Evolutionary conservation across 2,329 filamentous ascomycete species (phyloP).

Genomic region (Mariannaea sp.): DNA sequence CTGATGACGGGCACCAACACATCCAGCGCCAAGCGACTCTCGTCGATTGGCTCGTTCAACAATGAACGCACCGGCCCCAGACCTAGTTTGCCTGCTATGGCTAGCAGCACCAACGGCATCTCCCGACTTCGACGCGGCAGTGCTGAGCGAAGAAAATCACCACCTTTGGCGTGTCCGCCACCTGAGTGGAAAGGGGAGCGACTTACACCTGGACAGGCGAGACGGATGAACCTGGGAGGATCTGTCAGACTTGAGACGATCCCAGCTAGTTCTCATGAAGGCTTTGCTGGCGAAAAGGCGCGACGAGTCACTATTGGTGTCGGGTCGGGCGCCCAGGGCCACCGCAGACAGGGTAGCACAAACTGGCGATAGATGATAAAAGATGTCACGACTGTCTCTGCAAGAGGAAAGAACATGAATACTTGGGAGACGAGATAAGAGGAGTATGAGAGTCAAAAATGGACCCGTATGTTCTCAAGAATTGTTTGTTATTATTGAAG

Average conservation of each 20-base stretch:
- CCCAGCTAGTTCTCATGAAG: conserved; percentile 34
- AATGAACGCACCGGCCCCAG: conserved; percentile 37
- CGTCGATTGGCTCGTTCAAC: conserved; percentile 49
- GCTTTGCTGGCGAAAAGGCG: conserved; percentile 33
- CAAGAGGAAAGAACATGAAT: too few relatives aligned
- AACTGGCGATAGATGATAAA: conserved; percentile 37
- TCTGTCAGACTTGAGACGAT: conserved; percentile 42
- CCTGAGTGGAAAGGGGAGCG: conserved; percentile 46
- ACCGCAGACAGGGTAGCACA: conserved; percentile 41
- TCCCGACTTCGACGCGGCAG: conserved; percentile 58
- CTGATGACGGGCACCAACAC: conserved; percentile 43
- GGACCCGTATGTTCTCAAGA: too few relatives aligned
- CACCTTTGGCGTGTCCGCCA: conserved; percentile 59
- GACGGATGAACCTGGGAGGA: conserved; percentile 60
- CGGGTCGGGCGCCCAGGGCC: conserved; percentile 32
- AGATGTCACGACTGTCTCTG: background rate
- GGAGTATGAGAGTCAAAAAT: too few relatives aligned
- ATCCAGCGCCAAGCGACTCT: conserved; percentile 49
- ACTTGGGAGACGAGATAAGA: too few relatives aligned
- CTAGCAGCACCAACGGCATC: conserved; percentile 60
- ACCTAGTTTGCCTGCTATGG: conserved; percentile 49
- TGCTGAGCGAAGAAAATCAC: conserved; percentile 56
- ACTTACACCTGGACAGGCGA: conserved; percentile 60
- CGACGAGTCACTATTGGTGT: conserved; percentile 48
- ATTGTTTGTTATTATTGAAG: conserved; percentile 19